These are phyloP conservation scores for Wickerhamiella spandovensis DNA, from an alignment of 805 yeast genomes.

Conservation along the genomic window DNA sequence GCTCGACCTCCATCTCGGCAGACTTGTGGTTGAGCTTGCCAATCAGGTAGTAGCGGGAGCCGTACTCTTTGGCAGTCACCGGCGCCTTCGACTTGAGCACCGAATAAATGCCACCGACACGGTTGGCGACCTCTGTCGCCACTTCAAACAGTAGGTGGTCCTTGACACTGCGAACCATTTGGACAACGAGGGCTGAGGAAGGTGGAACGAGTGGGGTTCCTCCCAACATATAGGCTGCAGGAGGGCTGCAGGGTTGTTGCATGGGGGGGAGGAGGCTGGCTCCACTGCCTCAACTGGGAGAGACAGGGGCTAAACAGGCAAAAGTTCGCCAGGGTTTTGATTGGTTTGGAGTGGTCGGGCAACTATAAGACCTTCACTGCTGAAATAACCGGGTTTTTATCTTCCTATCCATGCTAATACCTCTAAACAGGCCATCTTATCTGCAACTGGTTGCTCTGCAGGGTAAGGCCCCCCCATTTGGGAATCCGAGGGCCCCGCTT, in stretches of 20 bases:
- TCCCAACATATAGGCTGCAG: not conserved
- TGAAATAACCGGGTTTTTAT: not conserved
- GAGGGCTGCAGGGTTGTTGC: not conserved
- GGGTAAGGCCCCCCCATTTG: not conserved
- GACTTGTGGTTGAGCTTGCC: slow-evolving; percentile 72
- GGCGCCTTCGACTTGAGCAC: slow-evolving; percentile 95
- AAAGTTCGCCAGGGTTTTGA: too few species aligned
- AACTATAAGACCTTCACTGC: not conserved
- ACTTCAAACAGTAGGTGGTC: slow-evolving; percentile 83
- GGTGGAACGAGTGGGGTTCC: not conserved
- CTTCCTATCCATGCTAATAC: not conserved
- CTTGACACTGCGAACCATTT: slow-evolving; percentile 71
- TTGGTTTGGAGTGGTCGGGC: too few species aligned
- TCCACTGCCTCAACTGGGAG: not conserved
- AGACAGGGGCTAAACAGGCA: not conserved
- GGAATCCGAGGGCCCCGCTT: not conserved
- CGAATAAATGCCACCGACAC: slow-evolving; percentile 96
- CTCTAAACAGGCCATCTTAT: not conserved
- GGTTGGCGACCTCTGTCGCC: slow-evolving; percentile 94
- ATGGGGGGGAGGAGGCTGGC: not conserved
- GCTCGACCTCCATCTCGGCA: slow-evolving; percentile 69
- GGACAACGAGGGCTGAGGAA: not conserved
- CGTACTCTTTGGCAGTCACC: slow-evolving; percentile 85
- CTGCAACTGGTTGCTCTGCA: not conserved
- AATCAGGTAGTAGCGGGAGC: slow-evolving; percentile 68